Evolutionary conservation across 2,329 filamentous ascomycete genomes (phyloP), one percentile per base, ranked within the genome.

Genomic region (Diaporthe vaccinii): DNA sequence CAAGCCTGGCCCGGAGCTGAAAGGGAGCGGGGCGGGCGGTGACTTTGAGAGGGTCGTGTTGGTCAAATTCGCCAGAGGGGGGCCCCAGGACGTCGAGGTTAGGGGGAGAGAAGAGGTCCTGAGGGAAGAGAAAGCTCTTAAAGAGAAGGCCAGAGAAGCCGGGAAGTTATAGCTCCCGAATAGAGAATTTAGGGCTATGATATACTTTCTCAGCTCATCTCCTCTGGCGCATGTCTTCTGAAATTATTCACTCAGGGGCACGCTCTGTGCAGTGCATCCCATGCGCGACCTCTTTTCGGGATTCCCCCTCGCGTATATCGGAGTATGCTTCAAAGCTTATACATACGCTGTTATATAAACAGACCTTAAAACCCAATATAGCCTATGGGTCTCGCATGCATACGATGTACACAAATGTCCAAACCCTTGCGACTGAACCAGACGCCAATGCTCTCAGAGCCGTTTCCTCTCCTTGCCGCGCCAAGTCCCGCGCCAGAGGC

Each of bases 401-500:
- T 34, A 46, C 10, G 10, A 17, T 28, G 10, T 28, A 25, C 61
- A 28, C 12, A 15, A 5, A 17, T 17, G 39, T 15, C 4, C 15
- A 25, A 14, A 28, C 14, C 22, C 49, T 1, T 25, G 14, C 57
- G 10, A 44, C 53, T 34, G 20, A 41, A 44, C 6, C 31, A 14
- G 31, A 39, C 25, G 34, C n/a, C 20, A 22, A 36, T 14, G 15
- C 55, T 8, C 6, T 81, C 65, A 87, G 68, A 82, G 85, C 41
- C 89, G 82, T 81, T 90, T 91, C 78, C 90, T 86, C 80, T 89
- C 87, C 79, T 86, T 87, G 9, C 90, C 90, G 0, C 83, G 83
- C 46, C 85, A 55, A 74, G 84, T 91, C 78, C 90, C 89, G 79
- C 88, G 92, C 92, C 91, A 94, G 44, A 95, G 86, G 83, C 95